These are phyloP conservation scores for Wallacemonas rigidus DNA, from an alignment of 208 protist genomes.

Conservation along the genomic window DNA sequence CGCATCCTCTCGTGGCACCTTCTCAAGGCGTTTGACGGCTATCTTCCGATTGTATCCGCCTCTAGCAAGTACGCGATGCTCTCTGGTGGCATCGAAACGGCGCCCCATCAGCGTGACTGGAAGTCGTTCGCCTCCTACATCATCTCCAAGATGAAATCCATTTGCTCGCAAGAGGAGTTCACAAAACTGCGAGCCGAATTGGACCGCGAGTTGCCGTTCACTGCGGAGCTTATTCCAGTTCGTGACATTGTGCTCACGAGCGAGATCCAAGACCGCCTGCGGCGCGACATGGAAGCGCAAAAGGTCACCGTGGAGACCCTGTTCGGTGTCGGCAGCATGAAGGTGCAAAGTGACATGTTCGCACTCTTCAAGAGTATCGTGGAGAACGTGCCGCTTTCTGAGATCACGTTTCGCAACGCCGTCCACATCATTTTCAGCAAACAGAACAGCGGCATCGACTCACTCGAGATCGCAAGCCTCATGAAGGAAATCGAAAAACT, in stretches of 20 bases:
- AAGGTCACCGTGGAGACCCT: slow-evolving; percentile 58
- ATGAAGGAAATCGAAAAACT: slow-evolving; percentile 68
- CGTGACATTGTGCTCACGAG: slow-evolving; percentile 55
- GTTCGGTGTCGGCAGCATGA: slow-evolving; percentile 76
- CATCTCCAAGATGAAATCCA: slow-evolving; percentile 58
- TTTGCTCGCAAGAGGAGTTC: slow-evolving; percentile 37
- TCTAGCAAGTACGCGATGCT: slow-evolving; percentile 74
- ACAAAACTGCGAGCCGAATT: slow-evolving; percentile 48
- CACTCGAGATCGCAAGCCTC: slow-evolving; percentile 40
- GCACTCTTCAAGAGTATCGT: slow-evolving; percentile 76
- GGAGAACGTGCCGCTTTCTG: slow-evolving; percentile 48
- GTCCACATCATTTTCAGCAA: slow-evolving; percentile 71
- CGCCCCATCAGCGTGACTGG: slow-evolving; percentile 75
- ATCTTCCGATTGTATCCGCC: slow-evolving; percentile 54
- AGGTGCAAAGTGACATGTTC: slow-evolving; percentile 90
- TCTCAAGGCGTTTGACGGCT: slow-evolving; percentile 75
- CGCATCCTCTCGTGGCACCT: slow-evolving; percentile 58
- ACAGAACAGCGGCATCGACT: slow-evolving; percentile 79
- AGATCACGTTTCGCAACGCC: slow-evolving; percentile 75
- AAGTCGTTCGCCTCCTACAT: slow-evolving; percentile 84
- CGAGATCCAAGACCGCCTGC: slow-evolving; percentile 57
- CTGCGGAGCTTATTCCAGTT: slow-evolving; percentile 82
- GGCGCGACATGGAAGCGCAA: slow-evolving; percentile 74
- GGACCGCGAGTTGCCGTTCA: slow-evolving; percentile 80
- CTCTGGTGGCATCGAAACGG: slow-evolving; percentile 77